Percentiles rank a stretch among this genome's conserved stretches.
Evolutionary conservation across 306 rosid species (phyloP).

Genomic region (Oemleria cerasiformis): DNA sequence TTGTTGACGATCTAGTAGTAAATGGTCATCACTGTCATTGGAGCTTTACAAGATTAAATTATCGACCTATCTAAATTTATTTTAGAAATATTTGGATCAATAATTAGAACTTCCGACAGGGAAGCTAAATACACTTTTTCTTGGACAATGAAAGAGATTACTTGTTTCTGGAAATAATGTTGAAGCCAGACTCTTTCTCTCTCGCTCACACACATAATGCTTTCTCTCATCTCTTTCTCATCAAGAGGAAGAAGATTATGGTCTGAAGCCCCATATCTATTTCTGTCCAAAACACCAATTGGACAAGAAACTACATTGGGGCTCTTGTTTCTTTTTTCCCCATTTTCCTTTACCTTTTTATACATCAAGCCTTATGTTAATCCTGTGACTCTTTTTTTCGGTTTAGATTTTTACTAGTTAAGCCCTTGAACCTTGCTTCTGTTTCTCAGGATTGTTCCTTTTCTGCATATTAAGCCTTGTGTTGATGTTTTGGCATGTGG

Average conservation of each 20-base stretch:
- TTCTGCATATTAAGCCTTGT: neutral
- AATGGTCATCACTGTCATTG: neutral
- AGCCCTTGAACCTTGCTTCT: neutral
- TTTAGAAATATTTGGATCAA: neutral
- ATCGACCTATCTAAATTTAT: neutral
- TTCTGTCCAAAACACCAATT: no score
- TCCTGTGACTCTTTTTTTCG: neutral
- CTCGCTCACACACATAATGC: neutral
- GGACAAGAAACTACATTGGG: neutral
- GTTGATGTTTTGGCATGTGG: neutral
- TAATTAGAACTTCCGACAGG: neutral
- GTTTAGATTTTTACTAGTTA: no score
- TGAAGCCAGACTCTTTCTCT: neutral
- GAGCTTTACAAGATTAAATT: neutral
- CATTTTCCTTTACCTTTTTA: neutral
- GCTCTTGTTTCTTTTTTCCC: neutral
- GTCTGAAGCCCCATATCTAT: neutral
- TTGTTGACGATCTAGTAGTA: constrained; percentile 1
- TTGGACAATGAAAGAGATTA: neutral
- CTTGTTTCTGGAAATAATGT: neutral
- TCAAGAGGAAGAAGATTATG: neutral
- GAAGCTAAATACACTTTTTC: neutral
- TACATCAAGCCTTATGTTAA: neutral
- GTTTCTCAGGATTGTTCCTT: neutral
- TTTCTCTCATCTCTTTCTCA: neutral